These are phyloP conservation scores for Polyporus arcularius DNA, from an alignment of 768 basidiomycete genomes.

Conservation along the genomic window DNA sequence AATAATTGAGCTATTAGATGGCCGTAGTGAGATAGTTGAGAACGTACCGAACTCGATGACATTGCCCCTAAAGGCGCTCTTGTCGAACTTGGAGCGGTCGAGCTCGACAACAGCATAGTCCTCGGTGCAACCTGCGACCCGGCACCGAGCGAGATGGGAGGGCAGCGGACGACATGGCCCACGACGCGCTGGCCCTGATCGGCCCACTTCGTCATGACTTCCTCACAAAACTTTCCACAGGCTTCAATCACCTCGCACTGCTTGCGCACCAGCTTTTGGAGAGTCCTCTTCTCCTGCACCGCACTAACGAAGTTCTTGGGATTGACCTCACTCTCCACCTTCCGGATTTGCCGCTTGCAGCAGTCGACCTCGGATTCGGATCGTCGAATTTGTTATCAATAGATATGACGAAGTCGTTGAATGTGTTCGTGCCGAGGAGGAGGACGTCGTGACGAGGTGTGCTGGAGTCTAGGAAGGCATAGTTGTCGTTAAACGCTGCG, in stretches of 20 bases:
- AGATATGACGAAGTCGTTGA: background rate
- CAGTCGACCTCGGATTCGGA: too few relatives aligned
- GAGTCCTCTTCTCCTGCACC: too few relatives aligned
- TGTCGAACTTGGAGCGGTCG: constrained; percentile 17
- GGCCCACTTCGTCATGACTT: constrained; percentile 19
- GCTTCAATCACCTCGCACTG: constrained; percentile 10
- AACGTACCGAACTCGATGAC: constrained; percentile 31
- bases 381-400: background rate
- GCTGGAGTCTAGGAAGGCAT: background rate
- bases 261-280: background rate
- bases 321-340: too few relatives aligned
- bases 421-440: background rate
- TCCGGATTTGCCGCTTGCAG: too few relatives aligned
- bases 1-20: too few relatives aligned
- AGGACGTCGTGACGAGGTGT: background rate
- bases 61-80: constrained; percentile 15
- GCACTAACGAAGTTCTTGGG: too few relatives aligned
- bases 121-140: constrained; percentile 17
- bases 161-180: constrained; percentile 23
- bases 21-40: background rate
- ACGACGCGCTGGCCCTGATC: constrained; percentile 10
- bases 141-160: constrained; percentile 14
- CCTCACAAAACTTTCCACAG: constrained; percentile 6
- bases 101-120: constrained; percentile 21
- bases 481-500: background rate